Base-by-base conservation (phyloP, 1,139 yeast species). In the Scheffersomyces parashehatae region DNA sequence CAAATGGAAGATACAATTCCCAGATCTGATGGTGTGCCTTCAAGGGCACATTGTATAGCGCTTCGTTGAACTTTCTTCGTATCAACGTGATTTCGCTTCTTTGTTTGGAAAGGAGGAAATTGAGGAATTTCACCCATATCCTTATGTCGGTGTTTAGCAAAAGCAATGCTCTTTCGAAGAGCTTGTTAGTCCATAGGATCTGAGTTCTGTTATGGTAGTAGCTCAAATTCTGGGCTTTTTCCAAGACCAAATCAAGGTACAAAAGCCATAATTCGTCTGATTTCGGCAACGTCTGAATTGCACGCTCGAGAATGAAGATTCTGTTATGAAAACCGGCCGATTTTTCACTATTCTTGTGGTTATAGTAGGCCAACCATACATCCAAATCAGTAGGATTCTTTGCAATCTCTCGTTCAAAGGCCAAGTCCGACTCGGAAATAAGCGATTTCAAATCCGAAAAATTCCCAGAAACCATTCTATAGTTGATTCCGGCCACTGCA, bases 11-110 rank as follows among this genome's bases (percentile, higher is more conserved):
- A 53, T 75, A 83, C 26, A 72, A 43, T 0, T 77, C 76, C 96
- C 96, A 89, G 3, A 88, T 65, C 20, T 65, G 52, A 6, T 62
- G 62, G 58, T 87, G 96, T 29, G 78, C 79, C 0, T 76, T 62
- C 10, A 76, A 49, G 0, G 85, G 80, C 5, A 85, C 53, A 4
- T 65, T 55, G 43, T 70, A 70, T 9, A 89, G 63, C 1, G 87
- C 77, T 30, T 63, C 58, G 57, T 85, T 79, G 52, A 86, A 81
- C 3, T 69, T 66, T 9, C 63, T 58, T 43, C 88, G 65, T 15
- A 81, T 75, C 36, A 60, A 49, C 0, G 77, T 62, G 1, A 82
- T 62, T 47, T 76, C 71, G 30, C 64, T 20, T 20, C 26, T 6
- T 20, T 20, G 26, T 7, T 20, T 20, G 26, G 26, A 6, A 20